A percentile compares a stretch with the other conserved stretches of the same genome.
These are phyloP conservation scores for Periconia sp. DNA, from an alignment of 2,329 filamentous ascomycete species.

Conservation along the genomic window DNA sequence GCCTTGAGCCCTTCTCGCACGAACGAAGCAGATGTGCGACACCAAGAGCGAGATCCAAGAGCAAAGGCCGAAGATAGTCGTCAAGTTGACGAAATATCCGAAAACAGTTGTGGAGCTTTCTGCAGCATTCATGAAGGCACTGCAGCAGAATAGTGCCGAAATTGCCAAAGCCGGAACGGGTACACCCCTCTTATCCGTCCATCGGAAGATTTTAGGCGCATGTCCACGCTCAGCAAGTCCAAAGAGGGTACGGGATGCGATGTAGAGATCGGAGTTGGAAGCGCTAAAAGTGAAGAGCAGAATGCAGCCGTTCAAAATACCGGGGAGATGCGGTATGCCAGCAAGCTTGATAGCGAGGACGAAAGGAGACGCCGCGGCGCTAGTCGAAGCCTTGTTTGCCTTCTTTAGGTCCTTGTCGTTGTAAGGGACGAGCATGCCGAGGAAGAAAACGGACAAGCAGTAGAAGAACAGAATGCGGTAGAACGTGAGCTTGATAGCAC, in stretches of 20 bases:
- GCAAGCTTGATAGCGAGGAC: constrained; percentile 74
- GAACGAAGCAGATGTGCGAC: constrained; percentile 57
- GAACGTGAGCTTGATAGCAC: constrained; percentile 80
- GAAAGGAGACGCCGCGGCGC: constrained; percentile 73
- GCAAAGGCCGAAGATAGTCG: constrained; percentile 49
- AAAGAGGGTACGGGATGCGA: constrained; percentile 73
- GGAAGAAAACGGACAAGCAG: constrained; percentile 72
- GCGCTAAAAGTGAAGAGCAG: constrained; percentile 78
- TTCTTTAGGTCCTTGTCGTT: constrained; percentile 66
- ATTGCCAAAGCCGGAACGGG: constrained; percentile 69
- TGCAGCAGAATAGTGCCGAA: constrained; percentile 66
- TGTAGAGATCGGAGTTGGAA: constrained; percentile 79
- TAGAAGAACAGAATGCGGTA: constrained; percentile 85
- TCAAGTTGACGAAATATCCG: constrained; percentile 57
- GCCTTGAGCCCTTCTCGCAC: constrained; percentile 53
- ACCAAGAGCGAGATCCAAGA: constrained; percentile 59
- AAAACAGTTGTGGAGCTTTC: constrained; percentile 51
- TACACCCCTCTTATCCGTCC: constrained; percentile 73
- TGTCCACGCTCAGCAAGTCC: constrained; percentile 74
- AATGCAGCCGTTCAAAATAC: constrained; percentile 76
- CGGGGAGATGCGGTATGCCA: constrained; percentile 66
- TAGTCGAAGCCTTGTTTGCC: constrained; percentile 56
- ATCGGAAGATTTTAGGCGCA: constrained; percentile 73
- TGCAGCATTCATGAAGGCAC: constrained; percentile 66
- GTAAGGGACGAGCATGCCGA: constrained; percentile 80